Percentiles rank a stretch among this genome's conserved stretches.
phyloP scores from a whole-genome alignment of 257 asterid species.

The Striga asiatica region DNA sequence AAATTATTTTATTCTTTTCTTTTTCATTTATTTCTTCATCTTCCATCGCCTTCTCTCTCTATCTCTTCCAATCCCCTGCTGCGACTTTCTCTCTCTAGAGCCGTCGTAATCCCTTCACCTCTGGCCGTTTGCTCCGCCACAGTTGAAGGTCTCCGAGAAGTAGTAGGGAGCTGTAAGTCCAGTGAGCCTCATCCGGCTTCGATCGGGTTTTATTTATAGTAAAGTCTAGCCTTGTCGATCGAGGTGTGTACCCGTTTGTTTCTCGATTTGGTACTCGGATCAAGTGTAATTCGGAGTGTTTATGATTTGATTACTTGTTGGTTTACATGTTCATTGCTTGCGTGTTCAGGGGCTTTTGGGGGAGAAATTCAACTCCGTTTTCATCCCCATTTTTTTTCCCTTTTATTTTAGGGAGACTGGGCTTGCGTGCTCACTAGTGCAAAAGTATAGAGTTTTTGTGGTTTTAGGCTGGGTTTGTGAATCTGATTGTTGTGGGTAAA shows the following conservation, averaged over 20 bases:
- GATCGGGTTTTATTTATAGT: slow-evolving; percentile 10
- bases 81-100: slow-evolving; percentile 20
- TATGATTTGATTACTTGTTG: background rate
- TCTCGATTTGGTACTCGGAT: slow-evolving; percentile 14
- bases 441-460: slow-evolving; percentile 7
- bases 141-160: slow-evolving; percentile 11
- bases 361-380: background rate
- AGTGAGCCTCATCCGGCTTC: slow-evolving; percentile 7
- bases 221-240: slow-evolving; percentile 32
- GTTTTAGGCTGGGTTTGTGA: background rate
- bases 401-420: background rate
- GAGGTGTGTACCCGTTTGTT: slow-evolving; percentile 28
- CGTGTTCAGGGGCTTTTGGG: slow-evolving; percentile 8
- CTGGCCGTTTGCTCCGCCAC: slow-evolving; percentile 1
- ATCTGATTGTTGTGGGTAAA: background rate
- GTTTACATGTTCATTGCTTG: background rate
- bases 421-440: slow-evolving; percentile 9
- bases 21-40: slow-evolving; percentile 1
- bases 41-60: slow-evolving; percentile 3
- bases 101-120: slow-evolving; percentile 14
- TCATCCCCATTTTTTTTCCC: too few species aligned
- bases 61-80: slow-evolving; percentile 10
- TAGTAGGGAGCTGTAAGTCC: slow-evolving; percentile 10
- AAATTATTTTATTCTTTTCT: slow-evolving; percentile 7
- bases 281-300: background rate